Evolutionary conservation across 371 early-diverging fungal species (phyloP).

Genomic region (Rhizomucor pusillus): DNA sequence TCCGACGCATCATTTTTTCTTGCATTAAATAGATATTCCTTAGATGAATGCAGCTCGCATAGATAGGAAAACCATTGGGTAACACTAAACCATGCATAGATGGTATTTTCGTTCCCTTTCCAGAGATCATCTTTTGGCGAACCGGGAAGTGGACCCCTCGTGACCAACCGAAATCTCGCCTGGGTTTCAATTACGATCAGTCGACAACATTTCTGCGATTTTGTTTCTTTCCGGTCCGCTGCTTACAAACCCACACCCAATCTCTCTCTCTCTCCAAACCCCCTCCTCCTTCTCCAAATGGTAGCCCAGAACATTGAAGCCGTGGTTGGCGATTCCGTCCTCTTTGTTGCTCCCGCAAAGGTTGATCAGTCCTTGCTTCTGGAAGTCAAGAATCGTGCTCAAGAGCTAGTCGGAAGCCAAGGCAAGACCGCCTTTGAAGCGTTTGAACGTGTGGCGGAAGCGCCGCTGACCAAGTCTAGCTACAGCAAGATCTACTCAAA

Average conservation of each 20-base stretch:
- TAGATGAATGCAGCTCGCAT: no score
- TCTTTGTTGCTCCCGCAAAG: conserved; percentile 37
- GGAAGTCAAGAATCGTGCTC: conserved; percentile 21
- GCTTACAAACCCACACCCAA: conserved; percentile 1
- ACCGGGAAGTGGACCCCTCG: not conserved
- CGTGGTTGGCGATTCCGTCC: conserved; percentile 24
- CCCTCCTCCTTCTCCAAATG: not conserved
- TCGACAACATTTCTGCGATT: not conserved
- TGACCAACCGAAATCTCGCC: no score
- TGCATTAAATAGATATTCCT: no score
- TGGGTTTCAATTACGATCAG: not conserved
- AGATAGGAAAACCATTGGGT: no score
- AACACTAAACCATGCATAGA: no score
- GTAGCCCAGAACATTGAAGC: conserved; percentile 2
- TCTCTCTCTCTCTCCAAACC: conserved; percentile 3
- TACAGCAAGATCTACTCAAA: conserved; percentile 40
- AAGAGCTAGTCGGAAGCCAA: conserved; percentile 46
- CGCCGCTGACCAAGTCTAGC: conserved; percentile 33
- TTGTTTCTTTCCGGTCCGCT: not conserved
- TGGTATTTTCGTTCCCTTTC: not conserved
- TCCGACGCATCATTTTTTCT: no score
- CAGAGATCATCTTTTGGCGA: not conserved
- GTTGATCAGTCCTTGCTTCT: conserved; percentile 30
- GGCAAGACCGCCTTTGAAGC: conserved; percentile 39
- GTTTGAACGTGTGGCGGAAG: conserved; percentile 45